phyloP scores from a whole-genome alignment of 2,329 filamentous ascomycete genomes.

The Diaporthe australafricana region DNA sequence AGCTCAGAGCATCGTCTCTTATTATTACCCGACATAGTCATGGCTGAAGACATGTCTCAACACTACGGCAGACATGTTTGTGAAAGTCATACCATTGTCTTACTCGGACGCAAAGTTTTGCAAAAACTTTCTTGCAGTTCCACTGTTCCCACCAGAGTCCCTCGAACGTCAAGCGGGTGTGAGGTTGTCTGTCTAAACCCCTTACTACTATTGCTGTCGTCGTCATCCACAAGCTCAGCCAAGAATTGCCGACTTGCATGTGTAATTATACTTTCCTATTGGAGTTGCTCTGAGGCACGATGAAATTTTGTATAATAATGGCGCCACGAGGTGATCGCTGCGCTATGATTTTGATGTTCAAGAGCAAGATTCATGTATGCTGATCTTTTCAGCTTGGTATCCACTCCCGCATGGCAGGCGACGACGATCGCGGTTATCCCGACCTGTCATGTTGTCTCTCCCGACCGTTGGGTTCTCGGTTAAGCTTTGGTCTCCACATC shows the following conservation, averaged over 20 bases:
- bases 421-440: conserved; percentile 17
- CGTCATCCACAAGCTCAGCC: not conserved
- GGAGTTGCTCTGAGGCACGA: not conserved
- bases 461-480: conserved; percentile 16
- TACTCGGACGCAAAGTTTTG: too few relatives aligned
- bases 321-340: conserved; percentile 23
- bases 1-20: not conserved
- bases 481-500: not conserved
- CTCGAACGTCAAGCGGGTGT: not conserved
- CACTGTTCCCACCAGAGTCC: not conserved
- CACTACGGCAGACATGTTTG: not conserved
- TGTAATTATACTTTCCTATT: not conserved
- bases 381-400: conserved; percentile 2
- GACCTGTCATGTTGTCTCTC: conserved; percentile 13
- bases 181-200: not conserved
- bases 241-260: not conserved
- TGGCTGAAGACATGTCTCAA: too few relatives aligned
- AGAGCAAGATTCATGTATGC: conserved; percentile 9
- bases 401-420: conserved; percentile 2
- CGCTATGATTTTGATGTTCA: conserved; percentile 14
- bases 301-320: conserved; percentile 3
- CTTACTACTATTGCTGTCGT: not conserved
- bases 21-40: not conserved
- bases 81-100: not conserved
- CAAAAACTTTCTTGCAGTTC: not conserved